These are phyloP conservation scores for Pinus tabuliformis DNA, from an alignment of 75 land plant genomes.

Conservation along the genomic window DNA sequence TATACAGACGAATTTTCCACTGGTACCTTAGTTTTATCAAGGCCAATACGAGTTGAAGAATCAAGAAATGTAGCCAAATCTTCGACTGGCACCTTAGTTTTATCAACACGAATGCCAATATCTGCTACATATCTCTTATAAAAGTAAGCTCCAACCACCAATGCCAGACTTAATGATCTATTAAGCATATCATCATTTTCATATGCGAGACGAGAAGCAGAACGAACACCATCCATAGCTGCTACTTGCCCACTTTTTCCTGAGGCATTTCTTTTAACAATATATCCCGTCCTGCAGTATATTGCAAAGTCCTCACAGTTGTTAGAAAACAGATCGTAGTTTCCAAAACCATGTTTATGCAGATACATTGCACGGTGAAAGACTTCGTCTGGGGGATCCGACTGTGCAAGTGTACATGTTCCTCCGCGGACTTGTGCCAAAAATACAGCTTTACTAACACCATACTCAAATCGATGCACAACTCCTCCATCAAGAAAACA, in stretches of 20 bases:
- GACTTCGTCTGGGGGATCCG: conserved; percentile 19
- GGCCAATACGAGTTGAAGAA: neutral
- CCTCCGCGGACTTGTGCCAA: conserved; percentile 13
- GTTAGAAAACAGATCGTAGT: conserved; percentile 27
- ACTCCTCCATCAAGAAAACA: conserved; percentile 36
- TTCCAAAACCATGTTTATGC: conserved; percentile 36
- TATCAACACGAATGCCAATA: conserved; percentile 81
- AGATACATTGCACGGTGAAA: conserved; percentile 36
- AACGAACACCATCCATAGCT: conserved; percentile 59
- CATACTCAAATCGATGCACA: conserved; percentile 36
- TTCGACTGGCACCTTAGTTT: conserved; percentile 80
- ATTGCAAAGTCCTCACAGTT: conserved; percentile 49
- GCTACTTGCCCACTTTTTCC: conserved; percentile 93
- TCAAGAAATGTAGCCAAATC: conserved; percentile 53
- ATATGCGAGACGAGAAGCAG: conserved; percentile 64
- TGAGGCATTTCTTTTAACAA: too few species aligned
- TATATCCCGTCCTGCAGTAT: conserved; percentile 36
- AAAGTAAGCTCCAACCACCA: conserved; percentile 77
- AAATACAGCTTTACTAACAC: conserved; percentile 6
- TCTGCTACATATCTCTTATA: conserved; percentile 80
- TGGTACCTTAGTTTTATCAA: too few species aligned
- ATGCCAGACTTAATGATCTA: conserved; percentile 20
- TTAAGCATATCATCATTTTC: conserved; percentile 17
- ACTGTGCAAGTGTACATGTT: conserved; percentile 26
- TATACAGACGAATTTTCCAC: too few species aligned